Evolutionary conservation across 768 basidiomycete genomes (phyloP).

Genomic region (Exidia glandulosa): DNA sequence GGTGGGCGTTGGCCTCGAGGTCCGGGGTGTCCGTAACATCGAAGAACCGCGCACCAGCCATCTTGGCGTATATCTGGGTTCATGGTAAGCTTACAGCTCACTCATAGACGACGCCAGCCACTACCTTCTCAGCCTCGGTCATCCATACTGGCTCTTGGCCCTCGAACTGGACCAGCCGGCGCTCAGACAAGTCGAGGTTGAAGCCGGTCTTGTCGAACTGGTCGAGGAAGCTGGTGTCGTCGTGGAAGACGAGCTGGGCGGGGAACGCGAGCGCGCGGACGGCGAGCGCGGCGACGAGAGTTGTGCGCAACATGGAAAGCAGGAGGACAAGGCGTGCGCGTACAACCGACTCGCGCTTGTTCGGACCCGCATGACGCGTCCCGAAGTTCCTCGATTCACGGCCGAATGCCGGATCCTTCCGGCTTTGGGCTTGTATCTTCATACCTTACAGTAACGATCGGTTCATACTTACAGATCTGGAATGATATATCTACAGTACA

Average conservation of each 20-base stretch:
- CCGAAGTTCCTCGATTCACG: too few species aligned
- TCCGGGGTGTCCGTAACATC: conserved; percentile 76
- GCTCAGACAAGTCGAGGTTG: conserved; percentile 58
- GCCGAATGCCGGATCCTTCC: too few species aligned
- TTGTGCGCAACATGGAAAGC: not conserved
- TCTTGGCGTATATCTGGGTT: conserved; percentile 62
- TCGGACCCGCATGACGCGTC: too few species aligned
- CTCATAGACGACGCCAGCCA: not conserved
- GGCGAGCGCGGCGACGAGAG: not conserved
- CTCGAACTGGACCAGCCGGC: conserved; percentile 66
- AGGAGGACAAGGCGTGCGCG: not conserved
- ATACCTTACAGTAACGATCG: too few species aligned
- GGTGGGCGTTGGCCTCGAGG: conserved; percentile 33
- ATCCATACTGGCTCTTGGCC: conserved; percentile 65
- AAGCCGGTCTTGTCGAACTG: conserved; percentile 39
- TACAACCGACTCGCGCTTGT: too few species aligned
- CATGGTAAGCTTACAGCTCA: not conserved
- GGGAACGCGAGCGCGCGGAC: not conserved
- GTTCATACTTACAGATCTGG: too few species aligned
- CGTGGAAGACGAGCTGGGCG: not conserved
- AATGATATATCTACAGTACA: conserved; percentile 20
- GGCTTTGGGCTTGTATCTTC: too few species aligned
- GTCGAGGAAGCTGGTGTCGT: not conserved
- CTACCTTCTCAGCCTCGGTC: conserved; percentile 85
- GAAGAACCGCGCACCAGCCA: conserved; percentile 71